phyloP scores from a whole-genome alignment of 2,329 filamentous ascomycete species.

The Colletotrichum cuscutae region DNA sequence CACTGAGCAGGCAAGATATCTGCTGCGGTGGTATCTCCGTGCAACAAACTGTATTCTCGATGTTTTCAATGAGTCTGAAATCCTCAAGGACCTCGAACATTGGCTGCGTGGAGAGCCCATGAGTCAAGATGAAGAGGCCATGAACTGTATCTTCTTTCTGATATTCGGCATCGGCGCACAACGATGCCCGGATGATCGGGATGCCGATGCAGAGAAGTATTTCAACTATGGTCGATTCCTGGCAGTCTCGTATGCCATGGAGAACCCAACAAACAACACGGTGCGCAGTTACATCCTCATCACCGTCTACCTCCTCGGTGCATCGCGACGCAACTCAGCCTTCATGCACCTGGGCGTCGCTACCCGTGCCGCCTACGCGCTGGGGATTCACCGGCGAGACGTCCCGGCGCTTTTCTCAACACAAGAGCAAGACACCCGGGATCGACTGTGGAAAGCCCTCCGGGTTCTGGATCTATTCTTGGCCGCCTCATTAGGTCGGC shows the following conservation, averaged over 20 bases:
- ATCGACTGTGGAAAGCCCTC: slow-evolving; percentile 47
- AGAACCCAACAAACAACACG: slow-evolving; percentile 47
- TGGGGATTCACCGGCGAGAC: slow-evolving; percentile 45
- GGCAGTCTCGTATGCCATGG: slow-evolving; percentile 45
- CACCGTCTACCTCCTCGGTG: slow-evolving; percentile 48
- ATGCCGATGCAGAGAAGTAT: slow-evolving; percentile 45
- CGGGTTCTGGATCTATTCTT: slow-evolving; percentile 47
- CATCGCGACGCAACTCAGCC: slow-evolving; percentile 48
- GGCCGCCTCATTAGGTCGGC: slow-evolving; percentile 45
- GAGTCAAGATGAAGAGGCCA: slow-evolving; percentile 28
- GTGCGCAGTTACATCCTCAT: slow-evolving; percentile 48
- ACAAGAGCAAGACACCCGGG: slow-evolving; percentile 40
- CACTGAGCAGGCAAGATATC: slow-evolving; percentile 39
- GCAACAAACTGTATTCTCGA: slow-evolving; percentile 42
- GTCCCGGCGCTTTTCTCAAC: slow-evolving; percentile 41
- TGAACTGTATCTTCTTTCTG: slow-evolving; percentile 40
- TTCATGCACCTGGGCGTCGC: slow-evolving; percentile 51
- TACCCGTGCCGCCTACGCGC: slow-evolving; percentile 48
- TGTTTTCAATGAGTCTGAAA: slow-evolving; percentile 45
- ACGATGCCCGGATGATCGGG: slow-evolving; percentile 44
- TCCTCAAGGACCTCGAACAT: slow-evolving; percentile 38
- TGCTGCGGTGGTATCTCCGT: slow-evolving; percentile 45
- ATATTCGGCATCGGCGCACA: slow-evolving; percentile 46
- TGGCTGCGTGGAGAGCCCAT: slow-evolving; percentile 40
- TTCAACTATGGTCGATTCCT: slow-evolving; percentile 49